Base-by-base conservation (phyloP, 352 stramenopile genomes). In the Phytophthora idaei region DNA sequence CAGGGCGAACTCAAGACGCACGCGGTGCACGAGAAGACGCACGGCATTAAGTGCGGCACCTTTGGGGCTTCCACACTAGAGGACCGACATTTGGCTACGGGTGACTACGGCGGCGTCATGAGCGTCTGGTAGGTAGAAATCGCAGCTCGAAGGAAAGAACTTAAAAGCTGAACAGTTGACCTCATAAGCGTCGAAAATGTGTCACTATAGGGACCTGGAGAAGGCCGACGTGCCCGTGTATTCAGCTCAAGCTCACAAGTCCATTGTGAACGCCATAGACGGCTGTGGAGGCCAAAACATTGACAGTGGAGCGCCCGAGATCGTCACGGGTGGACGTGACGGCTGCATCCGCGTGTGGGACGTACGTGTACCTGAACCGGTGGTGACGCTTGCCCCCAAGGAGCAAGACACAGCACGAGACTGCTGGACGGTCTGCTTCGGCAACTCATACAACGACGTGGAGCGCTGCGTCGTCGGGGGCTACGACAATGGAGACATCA, bases 401-500 rank as follows among this genome's bases (percentile, higher is more conserved):
- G 80, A 97, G 32, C 72, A 77, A 12, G 82, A 97, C 27, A 73
- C 78, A 2, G 77, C 81, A 21, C 81, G 94, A 52, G 97, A 99
- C 75, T 99, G 96, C 80, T 99, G 97, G 97, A 94, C 88, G 0
- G 96, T 98, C 25, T 90, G 86, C 47, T 98, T 99, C 69, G 97
- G 97, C 51, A 98, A 99, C 74, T 87, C 90, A 29, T 98, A 93
- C 81, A 98, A 89, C 55, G 94, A 98, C 59, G 73, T 90, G 10
- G 97, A 99, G 65, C 89, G 97, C 10, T 98, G 85, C 55, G 80
- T 99, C 12, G 84, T 90, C 15, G 93, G 93, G 14, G 97, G 97
- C 5, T 99, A 97, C 72, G 97, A 99, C 81, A 99, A 99, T 63
- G 97, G 97, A 45, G 97, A 99, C 77, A 76, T 99, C 50, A 99